These are phyloP conservation scores for Xylaria multiplex DNA, from an alignment of 2,329 filamentous ascomycete species.

Conservation along the genomic window DNA sequence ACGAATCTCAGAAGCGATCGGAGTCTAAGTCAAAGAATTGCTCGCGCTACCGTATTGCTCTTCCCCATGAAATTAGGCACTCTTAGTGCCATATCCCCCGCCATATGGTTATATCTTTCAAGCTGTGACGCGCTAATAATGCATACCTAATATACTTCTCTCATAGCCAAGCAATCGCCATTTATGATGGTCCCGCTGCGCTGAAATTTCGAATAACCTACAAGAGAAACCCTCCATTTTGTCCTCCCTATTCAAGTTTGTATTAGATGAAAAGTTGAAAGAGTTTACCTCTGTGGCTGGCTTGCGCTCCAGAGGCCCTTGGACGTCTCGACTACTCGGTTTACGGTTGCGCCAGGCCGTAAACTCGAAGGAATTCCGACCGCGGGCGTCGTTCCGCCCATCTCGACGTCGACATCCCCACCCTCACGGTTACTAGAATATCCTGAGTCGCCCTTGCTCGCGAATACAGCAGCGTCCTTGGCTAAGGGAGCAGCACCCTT, in stretches of 20 bases:
- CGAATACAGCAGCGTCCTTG: slow-evolving; percentile 59
- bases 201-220: slow-evolving; percentile 23
- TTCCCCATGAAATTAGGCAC: slow-evolving; percentile 18
- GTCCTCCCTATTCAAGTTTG: slow-evolving; percentile 26
- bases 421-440: slow-evolving; percentile 56
- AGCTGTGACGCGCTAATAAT: slow-evolving; percentile 23
- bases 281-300: slow-evolving; percentile 44
- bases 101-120: slow-evolving; percentile 3
- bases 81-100: slow-evolving; percentile 1
- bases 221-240: background rate
- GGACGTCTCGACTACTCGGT: slow-evolving; percentile 70
- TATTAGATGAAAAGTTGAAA: slow-evolving; percentile 17
- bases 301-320: slow-evolving; percentile 68
- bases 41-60: slow-evolving; percentile 23
- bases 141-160: slow-evolving; percentile 15
- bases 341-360: slow-evolving; percentile 64
- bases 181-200: slow-evolving; percentile 12
- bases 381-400: slow-evolving; percentile 56
- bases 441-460: slow-evolving; percentile 58
- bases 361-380: slow-evolving; percentile 60
- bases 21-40: slow-evolving; percentile 23
- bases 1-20: slow-evolving; percentile 16
- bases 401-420: slow-evolving; percentile 54
- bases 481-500: slow-evolving; percentile 51
- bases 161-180: slow-evolving; percentile 18